Conservation (phyloP, 768 basidiomycete species). For the Hypsizygus marmoreus region DNA sequence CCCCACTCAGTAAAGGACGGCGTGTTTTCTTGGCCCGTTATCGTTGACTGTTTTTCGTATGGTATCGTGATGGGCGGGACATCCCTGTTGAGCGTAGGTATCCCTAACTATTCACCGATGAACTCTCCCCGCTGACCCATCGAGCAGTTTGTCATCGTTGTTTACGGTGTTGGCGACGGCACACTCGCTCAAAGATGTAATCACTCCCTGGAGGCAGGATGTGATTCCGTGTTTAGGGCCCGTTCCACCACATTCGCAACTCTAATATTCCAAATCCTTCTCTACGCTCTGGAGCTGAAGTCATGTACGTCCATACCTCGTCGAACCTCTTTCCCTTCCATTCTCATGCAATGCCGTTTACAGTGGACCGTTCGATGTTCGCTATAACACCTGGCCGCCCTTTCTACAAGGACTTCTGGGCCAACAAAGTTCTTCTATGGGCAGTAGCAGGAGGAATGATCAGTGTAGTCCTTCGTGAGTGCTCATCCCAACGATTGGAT, state of each 20-base stretch:
- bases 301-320: slow-evolving; percentile 29
- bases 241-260: slow-evolving; percentile 40
- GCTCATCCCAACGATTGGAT: neutral
- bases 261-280: slow-evolving; percentile 37
- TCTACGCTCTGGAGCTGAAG: slow-evolving; percentile 39
- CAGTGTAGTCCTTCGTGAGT: slow-evolving; percentile 40
- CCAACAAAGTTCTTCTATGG: slow-evolving; percentile 37
- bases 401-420: slow-evolving; percentile 37
- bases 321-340: neutral
- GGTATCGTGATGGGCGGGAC: slow-evolving; percentile 39
- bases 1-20: slow-evolving; percentile 41
- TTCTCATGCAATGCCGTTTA: neutral
- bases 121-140: neutral
- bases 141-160: slow-evolving; percentile 36
- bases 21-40: slow-evolving; percentile 39
- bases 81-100: slow-evolving; percentile 32
- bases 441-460: slow-evolving; percentile 35
- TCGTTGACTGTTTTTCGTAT: slow-evolving; percentile 38
- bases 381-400: slow-evolving; percentile 33
- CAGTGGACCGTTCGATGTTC: slow-evolving; percentile 41
- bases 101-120: neutral
- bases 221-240: slow-evolving; percentile 34
- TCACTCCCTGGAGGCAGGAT: slow-evolving; percentile 23
- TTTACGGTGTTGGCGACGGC: slow-evolving; percentile 34
- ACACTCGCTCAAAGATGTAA: slow-evolving; percentile 35